Evolutionary conservation across 495 filamentous ascomycete genomes (phyloP), one percentile per base, ranked within the genome.

Genomic region (Neurospora sp.): DNA sequence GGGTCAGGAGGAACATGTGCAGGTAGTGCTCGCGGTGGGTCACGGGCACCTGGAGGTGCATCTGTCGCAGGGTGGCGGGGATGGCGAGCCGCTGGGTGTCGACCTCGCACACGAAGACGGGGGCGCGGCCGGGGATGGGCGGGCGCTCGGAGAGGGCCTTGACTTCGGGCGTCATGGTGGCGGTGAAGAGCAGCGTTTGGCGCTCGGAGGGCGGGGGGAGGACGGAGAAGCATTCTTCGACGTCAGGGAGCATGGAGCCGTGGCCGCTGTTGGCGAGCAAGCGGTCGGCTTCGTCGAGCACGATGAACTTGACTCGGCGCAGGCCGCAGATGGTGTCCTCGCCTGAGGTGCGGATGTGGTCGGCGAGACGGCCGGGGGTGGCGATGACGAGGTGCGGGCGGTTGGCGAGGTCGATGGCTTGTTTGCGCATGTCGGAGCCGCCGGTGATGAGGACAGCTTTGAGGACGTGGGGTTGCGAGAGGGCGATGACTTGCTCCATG

Each of bases 271-370:
- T 90, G 37, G 89, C 86, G 20, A 99, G 86, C 27, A 99, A 86
- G 48, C 96, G 89, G 82, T 99, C 96, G 35, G 96, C 96, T 85
- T 99, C 96, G 82, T 99, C 96, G 45, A 99, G 89, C 0, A 99
- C 93, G 6, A 98, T 92, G 82, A 94, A 92, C 39, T 89, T 89
- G 10, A 91, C 90, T 31, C 94, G 87, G 3, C 89, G 85, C 8
- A 99, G 83, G 3, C 93, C 94, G 70, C 88, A 86, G 68, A 96
- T 86, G 0, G 96, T 98, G 78, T 99, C 96, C 75, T 92, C 87
- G 45, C 96, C 96, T 3, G 94, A 97, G 0, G 89, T 93, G 12
- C 86, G 87, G 76, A 99, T 95, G 79, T 98, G 96, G 80, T 98
- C 96, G 38, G 96, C 96, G 27, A 99, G 84, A 59, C 96, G 89